Evolutionary conservation across 2,329 filamentous ascomycete genomes (phyloP), one percentile per base, ranked within the genome.

Genomic region (Simplicillium aogashimaense): DNA sequence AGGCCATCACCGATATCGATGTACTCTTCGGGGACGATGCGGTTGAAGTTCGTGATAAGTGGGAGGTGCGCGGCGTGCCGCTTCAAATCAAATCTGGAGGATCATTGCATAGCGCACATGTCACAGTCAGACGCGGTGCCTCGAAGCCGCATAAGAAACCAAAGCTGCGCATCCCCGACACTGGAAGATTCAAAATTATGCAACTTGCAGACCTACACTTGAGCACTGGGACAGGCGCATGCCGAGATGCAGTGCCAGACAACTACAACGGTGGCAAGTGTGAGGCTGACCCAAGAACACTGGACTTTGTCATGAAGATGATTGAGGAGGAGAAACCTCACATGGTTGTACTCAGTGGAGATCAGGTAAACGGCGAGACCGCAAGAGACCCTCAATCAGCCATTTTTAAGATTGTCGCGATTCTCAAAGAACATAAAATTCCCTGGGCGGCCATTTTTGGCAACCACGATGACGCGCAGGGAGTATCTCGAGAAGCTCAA

Each of bases 111-210:
- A 79, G 83, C 47, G 78, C 86, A 16, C 81, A 89, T 44, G 60
- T 98, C 41, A 94, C 79, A 18, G 71, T 95, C 37, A 78, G 86
- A 38, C 76, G 85, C 50, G 90, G 92, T 2, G 67, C 71, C 38
- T 76, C 76, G 16, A 65, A 69, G 16, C 76, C 81, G 48, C 60
- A 72, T 29, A 74, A 79, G 53, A 88, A 82, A 57, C 83, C 85
- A 1, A 67, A 78, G 31, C 85, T 83, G 10, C 78, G 85, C 43
- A 86, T 98, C 47, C 76, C 78, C 34, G 87, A 94, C 45, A 87
- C 92, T 56, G 92, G 90, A 25, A 87, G 83, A 51, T 97, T 97
- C 69, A 97, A 97, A 68, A 95, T 98, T 48, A 79, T 98, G 74
- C 92, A 98, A 63, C 70, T 94, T 41, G 84, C 88, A n/a, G 92